phyloP scores from a whole-genome alignment of 495 filamentous ascomycete genomes.

The Aspergillus panamensis region DNA sequence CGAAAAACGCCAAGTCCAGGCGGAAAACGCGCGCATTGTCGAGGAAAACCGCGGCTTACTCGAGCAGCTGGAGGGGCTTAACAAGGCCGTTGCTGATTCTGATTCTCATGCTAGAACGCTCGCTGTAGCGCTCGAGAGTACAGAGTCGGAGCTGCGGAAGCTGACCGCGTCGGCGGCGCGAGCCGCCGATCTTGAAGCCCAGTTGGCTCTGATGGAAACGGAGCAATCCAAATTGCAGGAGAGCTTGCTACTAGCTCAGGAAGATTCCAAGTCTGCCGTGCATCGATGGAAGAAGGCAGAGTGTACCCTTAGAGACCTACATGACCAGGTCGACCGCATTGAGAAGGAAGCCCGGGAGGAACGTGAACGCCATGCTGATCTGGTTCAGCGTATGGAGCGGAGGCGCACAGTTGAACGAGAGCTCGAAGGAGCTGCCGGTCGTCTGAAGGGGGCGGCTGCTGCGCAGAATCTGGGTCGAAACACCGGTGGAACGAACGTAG shows the following conservation, averaged over 20 bases:
- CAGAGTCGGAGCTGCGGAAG: constrained; percentile 69
- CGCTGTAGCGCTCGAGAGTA: constrained; percentile 66
- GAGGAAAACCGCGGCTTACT: constrained; percentile 77
- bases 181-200: constrained; percentile 71
- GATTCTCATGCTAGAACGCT: constrained; percentile 71
- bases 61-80: constrained; percentile 78
- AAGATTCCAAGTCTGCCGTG: constrained; percentile 70
- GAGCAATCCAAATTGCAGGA: constrained; percentile 73
- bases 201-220: constrained; percentile 70
- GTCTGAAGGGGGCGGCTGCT: constrained; percentile 74
- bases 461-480: constrained; percentile 56
- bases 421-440: constrained; percentile 68
- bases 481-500: constrained; percentile 58
- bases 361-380: constrained; percentile 73
- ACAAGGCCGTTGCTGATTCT: constrained; percentile 67
- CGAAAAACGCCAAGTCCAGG: constrained; percentile 72
- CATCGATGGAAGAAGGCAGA: constrained; percentile 83
- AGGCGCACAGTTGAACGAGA: constrained; percentile 70
- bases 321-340: constrained; percentile 85
- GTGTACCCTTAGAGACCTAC: constrained; percentile 62
- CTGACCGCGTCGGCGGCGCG: constrained; percentile 68
- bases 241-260: constrained; percentile 58
- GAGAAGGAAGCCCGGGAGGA: constrained; percentile 82
- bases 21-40: constrained; percentile 65
- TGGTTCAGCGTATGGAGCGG: constrained; percentile 76